Evolutionary conservation across 2,329 filamentous ascomycete genomes (phyloP), one percentile per base, ranked within the genome.

Genomic region (Aureobasidium mangrovei): DNA sequence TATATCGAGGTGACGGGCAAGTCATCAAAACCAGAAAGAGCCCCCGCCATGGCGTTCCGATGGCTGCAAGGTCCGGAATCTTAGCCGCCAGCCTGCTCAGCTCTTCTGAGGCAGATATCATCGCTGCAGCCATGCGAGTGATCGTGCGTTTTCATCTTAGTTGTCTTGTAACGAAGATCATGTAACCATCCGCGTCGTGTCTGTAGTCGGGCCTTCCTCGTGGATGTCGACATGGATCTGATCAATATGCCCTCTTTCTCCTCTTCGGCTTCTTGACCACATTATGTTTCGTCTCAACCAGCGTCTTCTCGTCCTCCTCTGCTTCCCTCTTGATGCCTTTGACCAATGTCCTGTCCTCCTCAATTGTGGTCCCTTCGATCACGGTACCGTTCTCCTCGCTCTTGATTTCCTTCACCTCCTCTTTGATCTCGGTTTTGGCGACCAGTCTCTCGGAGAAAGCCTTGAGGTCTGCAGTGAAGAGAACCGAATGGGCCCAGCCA

Each of bases 401-500:
- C 56, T 72, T 71, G 36, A 71, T 60, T 0, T 58, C 58, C 2
- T 64, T 58, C 4, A 66, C 67, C 32, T 76, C 72, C 43, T 73
- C 70, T 54, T 78, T 74, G 26, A 79, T 63, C 59, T 77, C 73
- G 7, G 67, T 66, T 61, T 78, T 77, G 3, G 65, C 69, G 1
- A 73, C 69, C n/a, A 81, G 66, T 60, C 74, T 77, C 60, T 88
- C 85, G 0, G 90, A 85, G 64, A 97, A 97, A 0, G 88, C 81
- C 64, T 82, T 86, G 55, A 98, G 70, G 65, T 98, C 91, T 0
- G 93, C 94, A 0, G 93, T 95, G 65, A 98, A 98, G 9, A 98
- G 76, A 7, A 98, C 93, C 2, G 88, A 95, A 72, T 98, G 93
- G 7, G 94, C 93, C 94, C 94, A 98, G 1, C 93, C 93, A 1